Base-by-base conservation (phyloP, 371 early-diverging fungal genomes). In the Dichotomocladium elegans region DNA sequence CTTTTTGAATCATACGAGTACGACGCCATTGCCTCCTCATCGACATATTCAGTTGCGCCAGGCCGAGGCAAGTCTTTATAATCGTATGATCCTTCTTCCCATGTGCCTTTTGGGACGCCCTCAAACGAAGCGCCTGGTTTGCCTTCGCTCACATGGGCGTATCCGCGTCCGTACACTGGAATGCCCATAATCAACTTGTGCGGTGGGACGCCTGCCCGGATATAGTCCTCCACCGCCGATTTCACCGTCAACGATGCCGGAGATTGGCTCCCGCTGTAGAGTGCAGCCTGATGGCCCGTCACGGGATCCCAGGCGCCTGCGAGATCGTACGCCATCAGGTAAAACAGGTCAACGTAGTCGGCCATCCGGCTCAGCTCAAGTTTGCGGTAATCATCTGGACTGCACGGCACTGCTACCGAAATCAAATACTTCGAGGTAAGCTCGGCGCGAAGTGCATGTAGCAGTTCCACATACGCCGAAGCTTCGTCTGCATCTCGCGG, bases 31-130 rank as follows among this genome's bases (percentile, higher is more conserved):
- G 81, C 71, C 11, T 79, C 62, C 6, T 71, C 71, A 56, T 94
- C 94, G 75, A 84, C 81, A 51, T 83, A 69, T 46, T 85, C 83
- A 3, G 61, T 59, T 17, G 89, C 87, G 26, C 85, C 85, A 3
- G 81, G 75, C 11, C 70, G 48, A 0, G 91, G 93, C 37, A 93
- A 60, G 6, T 61, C 47, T 60, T 85, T 86, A 65, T 86, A 88
- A 63, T 92, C 92, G 54, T 83, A 84, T 1, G 89, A 76, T 1
- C 95, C 95, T 42, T 77, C 75, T 63, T 95, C 94, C 93, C 94
- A 93, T 3, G 87, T 78, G 8, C 89, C 90, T 19, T 70, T 51
- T 1, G 88, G 88, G 10, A 84, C 60, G 4, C 89, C 88, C 37
- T 77, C 63, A 68, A 86, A 81, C 21, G 70, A 35, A 10, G 73